Conservation (phyloP, 495 filamentous ascomycete genomes). For the Xylaria intraflava region DNA sequence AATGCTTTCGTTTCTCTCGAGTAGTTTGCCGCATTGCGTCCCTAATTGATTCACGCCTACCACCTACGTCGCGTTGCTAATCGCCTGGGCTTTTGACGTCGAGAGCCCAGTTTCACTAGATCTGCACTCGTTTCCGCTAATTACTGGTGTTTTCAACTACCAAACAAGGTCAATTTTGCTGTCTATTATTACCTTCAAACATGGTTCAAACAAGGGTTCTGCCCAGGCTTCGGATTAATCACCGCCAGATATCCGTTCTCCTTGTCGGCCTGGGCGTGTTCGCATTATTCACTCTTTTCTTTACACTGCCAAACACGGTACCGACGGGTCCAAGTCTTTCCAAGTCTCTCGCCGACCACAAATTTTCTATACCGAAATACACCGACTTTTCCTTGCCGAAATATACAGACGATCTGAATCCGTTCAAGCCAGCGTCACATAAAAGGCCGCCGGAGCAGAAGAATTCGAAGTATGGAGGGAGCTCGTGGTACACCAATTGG, state of each 20-base stretch:
- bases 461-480: constrained; percentile 70
- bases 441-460: constrained; percentile 59
- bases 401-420: constrained; percentile 37
- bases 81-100: not conserved
- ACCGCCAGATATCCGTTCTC: constrained; percentile 41
- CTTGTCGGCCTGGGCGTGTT: constrained; percentile 37
- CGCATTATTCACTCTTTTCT: constrained; percentile 41
- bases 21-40: not conserved
- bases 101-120: not conserved
- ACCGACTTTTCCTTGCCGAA: constrained; percentile 6
- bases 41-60: not conserved
- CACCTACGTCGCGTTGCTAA: not conserved
- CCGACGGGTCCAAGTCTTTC: constrained; percentile 32
- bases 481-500: constrained; percentile 81
- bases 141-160: not conserved
- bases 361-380: constrained; percentile 40
- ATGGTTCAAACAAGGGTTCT: not conserved
- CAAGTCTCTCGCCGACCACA: constrained; percentile 31
- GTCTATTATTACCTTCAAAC: not conserved
- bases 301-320: constrained; percentile 41
- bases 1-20: not conserved
- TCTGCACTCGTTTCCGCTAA: not conserved
- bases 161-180: not conserved
- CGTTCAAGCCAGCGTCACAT: constrained; percentile 67
- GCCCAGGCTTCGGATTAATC: constrained; percentile 38